Conservation (phyloP, 192 early-diverging fungal species). For the Coemansia sp. region DNA sequence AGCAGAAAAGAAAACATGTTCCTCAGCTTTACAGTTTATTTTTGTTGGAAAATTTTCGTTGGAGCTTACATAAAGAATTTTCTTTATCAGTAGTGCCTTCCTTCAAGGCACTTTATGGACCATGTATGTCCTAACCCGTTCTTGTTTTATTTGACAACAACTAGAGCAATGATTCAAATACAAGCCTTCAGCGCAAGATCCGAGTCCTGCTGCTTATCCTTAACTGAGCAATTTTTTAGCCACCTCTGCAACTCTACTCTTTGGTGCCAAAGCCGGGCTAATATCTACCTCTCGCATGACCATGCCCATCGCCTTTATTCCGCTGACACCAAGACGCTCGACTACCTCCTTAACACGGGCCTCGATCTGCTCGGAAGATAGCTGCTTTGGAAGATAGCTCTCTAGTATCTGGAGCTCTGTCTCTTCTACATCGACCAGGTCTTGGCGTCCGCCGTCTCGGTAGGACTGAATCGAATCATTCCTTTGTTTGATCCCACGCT, state of each 20-base stretch:
- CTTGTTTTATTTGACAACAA: no score
- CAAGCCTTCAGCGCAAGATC: no score
- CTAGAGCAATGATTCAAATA: no score
- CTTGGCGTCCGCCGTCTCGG: conserved; percentile 63
- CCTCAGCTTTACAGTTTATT: neutral
- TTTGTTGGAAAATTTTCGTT: neutral
- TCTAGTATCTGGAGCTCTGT: conserved; percentile 67
- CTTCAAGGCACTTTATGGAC: no score
- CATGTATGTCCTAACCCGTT: no score
- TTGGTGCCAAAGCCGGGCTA: conserved; percentile 70
- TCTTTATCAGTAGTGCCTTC: no score
- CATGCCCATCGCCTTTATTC: conserved; percentile 76
- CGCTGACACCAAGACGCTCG: conserved; percentile 43
- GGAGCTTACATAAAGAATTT: no score
- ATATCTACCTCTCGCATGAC: conserved; percentile 82
- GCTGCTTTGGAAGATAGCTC: conserved; percentile 76
- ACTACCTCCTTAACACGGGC: conserved; percentile 58
- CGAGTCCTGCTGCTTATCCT: conserved; percentile 3
- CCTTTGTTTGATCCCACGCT: conserved; percentile 79
- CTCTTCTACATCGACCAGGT: conserved; percentile 72
- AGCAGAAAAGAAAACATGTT: neutral
- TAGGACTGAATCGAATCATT: conserved; percentile 74
- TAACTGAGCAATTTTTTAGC: conserved; percentile 68
- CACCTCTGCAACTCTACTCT: conserved; percentile 70
- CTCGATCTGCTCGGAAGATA: conserved; percentile 73